A percentile compares a stretch with the other conserved stretches of the same genome.
phyloP scores from a whole-genome alignment of 768 basidiomycete genomes.

The Tephrocybe sp. region DNA sequence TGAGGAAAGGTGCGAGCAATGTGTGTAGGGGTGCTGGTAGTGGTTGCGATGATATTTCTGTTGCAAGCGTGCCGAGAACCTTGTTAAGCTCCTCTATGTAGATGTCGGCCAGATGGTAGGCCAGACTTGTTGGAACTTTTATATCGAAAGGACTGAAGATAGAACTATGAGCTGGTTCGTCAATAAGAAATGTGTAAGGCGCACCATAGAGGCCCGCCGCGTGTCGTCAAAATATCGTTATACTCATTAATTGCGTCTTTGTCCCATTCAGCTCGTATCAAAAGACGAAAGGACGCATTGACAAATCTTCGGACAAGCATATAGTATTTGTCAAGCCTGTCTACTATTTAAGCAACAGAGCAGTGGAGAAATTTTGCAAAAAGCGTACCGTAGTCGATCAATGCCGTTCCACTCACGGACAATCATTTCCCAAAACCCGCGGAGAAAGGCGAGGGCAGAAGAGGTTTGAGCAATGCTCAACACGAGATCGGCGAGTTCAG shows the following conservation, averaged over 20 bases:
- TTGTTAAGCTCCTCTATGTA: constrained; percentile 89
- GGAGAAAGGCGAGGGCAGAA: constrained; percentile 71
- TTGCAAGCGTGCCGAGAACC: constrained; percentile 33
- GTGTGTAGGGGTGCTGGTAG: constrained; percentile 31
- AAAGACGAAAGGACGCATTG: constrained; percentile 80
- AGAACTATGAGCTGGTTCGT: not conserved
- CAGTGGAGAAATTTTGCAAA: constrained; percentile 1
- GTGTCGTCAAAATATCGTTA: constrained; percentile 58
- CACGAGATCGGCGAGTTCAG: constrained; percentile 79
- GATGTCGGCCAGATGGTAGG: constrained; percentile 86
- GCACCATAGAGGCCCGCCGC: constrained; percentile 86
- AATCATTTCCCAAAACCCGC: constrained; percentile 88
- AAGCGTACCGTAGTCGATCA: constrained; percentile 77
- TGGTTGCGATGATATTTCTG: constrained; percentile 42
- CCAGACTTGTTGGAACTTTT: constrained; percentile 73
- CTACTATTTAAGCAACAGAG: constrained; percentile 4
- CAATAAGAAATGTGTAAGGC: constrained; percentile 16
- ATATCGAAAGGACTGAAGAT: constrained; percentile 58
- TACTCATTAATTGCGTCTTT: constrained; percentile 50
- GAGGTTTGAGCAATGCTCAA: constrained; percentile 58
- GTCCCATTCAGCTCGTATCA: constrained; percentile 73
- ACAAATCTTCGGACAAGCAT: constrained; percentile 89
- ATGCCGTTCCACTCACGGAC: constrained; percentile 94
- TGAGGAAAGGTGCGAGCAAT: constrained; percentile 70
- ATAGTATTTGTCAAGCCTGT: constrained; percentile 95